Evolutionary conservation across 148 eudicot genomes (phyloP).

Genomic region (Agrostemma githago): DNA sequence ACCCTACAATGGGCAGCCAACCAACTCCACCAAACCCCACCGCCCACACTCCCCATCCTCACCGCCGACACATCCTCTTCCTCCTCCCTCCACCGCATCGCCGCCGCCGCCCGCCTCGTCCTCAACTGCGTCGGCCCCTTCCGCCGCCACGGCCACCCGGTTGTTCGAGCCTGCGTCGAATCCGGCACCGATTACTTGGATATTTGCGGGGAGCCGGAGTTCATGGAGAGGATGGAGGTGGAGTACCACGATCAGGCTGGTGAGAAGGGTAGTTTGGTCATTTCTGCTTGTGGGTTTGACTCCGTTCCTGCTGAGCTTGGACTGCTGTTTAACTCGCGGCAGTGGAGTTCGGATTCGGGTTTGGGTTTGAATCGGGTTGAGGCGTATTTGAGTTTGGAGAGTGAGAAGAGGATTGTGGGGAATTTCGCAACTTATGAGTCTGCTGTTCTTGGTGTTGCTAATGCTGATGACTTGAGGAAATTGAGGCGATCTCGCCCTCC

Average conservation of each 20-base stretch:
- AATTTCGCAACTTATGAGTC: slow-evolving; percentile 75
- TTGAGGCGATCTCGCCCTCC: slow-evolving; percentile 45
- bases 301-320: slow-evolving; percentile 88
- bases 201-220: slow-evolving; percentile 86
- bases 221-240: slow-evolving; percentile 73
- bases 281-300: slow-evolving; percentile 90
- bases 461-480: slow-evolving; percentile 44
- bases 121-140: slow-evolving; percentile 89
- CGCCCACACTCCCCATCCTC: slow-evolving; percentile 33
- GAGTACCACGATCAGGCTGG: slow-evolving; percentile 39
- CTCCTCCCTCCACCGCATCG: slow-evolving; percentile 38
- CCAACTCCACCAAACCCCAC: no score
- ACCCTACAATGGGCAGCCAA: slow-evolving; percentile 57
- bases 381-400: slow-evolving; percentile 70
- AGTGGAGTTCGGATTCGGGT: slow-evolving; percentile 43
- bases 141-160: slow-evolving; percentile 57
- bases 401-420: slow-evolving; percentile 62
- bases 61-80: slow-evolving; percentile 49
- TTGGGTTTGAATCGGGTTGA: slow-evolving; percentile 49
- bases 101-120: slow-evolving; percentile 39
- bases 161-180: slow-evolving; percentile 57
- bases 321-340: slow-evolving; percentile 46
- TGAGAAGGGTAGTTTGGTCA: slow-evolving; percentile 57
- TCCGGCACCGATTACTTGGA: slow-evolving; percentile 70
- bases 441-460: slow-evolving; percentile 86